phyloP scores from a whole-genome alignment of 1,284 basidiomycete species.

The Macrocystidia cucumis region DNA sequence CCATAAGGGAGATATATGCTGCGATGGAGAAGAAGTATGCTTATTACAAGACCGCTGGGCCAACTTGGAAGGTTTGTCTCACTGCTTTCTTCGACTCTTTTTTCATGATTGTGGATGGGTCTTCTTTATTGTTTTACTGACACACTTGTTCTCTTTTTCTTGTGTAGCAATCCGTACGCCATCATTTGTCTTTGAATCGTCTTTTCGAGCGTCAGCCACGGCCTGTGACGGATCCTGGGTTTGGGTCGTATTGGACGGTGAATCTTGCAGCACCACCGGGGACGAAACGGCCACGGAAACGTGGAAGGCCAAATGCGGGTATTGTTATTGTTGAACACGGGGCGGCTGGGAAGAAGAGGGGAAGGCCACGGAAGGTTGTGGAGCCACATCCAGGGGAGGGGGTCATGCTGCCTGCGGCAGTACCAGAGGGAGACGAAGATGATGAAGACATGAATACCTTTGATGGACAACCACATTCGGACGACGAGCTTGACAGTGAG shows the following conservation, averaged over 20 bases:
- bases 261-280: conserved; percentile 73
- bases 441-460: conserved; percentile 5
- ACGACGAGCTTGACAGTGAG: conserved; percentile 54
- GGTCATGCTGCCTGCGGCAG: conserved; percentile 6
- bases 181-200: conserved; percentile 72
- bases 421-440: conserved; percentile 19
- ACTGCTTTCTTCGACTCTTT: conserved; percentile 6
- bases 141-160: too few species aligned
- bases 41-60: conserved; percentile 69
- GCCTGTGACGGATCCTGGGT: conserved; percentile 74
- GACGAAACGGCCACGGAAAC: conserved; percentile 73
- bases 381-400: conserved; percentile 5
- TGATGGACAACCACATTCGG: conserved; percentile 24
- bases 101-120: conserved; percentile 7
- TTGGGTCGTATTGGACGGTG: conserved; percentile 80
- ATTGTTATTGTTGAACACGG: conserved; percentile 17
- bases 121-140: conserved; percentile 9
- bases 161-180: conserved; percentile 78
- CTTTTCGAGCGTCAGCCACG: conserved; percentile 72
- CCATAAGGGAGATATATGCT: conserved; percentile 75
- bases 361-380: conserved; percentile 35
- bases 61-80: conserved; percentile 67
- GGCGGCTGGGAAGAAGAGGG: conserved; percentile 37
- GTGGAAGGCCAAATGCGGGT: conserved; percentile 54
- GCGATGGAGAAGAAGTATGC: conserved; percentile 77